These are phyloP conservation scores for Leucocoprinus birnbaumii DNA, from an alignment of 768 basidiomycete genomes.

Conservation along the genomic window DNA sequence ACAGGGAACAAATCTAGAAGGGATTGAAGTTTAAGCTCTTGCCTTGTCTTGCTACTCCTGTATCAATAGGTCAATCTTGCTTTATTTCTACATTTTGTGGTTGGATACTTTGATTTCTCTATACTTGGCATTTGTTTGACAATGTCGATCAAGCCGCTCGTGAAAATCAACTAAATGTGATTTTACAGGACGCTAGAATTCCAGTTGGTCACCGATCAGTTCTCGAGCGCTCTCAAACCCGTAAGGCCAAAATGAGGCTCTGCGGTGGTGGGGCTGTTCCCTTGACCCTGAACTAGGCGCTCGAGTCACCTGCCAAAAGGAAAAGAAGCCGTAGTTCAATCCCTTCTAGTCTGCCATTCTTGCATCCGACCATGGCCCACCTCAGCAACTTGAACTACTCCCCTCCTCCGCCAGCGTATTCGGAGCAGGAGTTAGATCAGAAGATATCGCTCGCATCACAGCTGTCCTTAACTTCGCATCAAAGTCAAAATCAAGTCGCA, in stretches of 20 bases:
- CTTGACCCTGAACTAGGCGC: not conserved
- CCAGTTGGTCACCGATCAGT: not conserved
- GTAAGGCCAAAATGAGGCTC: not conserved
- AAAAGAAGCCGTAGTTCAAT: not conserved
- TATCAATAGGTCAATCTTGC: slow-evolving; percentile 1
- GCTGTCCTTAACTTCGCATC: slow-evolving; percentile 32
- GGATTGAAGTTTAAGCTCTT: slow-evolving; percentile 65
- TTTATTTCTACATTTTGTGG: not conserved
- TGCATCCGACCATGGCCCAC: slow-evolving; percentile 6
- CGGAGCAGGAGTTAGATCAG: slow-evolving; percentile 49
- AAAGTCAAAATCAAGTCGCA: slow-evolving; percentile 11
- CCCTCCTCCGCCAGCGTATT: slow-evolving; percentile 43
- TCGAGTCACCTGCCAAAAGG: not conserved
- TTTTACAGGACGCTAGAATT: not conserved
- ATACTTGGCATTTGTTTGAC: not conserved
- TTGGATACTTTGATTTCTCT: not conserved
- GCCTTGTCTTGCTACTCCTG: not conserved
- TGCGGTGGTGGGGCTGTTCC: slow-evolving; percentile 4
- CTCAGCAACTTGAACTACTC: slow-evolving; percentile 16
- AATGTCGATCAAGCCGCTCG: not conserved
- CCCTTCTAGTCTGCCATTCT: not conserved
- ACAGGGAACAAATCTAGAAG: slow-evolving; percentile 84
- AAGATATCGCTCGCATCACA: slow-evolving; percentile 44
- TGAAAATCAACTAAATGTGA: not conserved
- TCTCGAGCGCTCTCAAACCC: not conserved